Base-by-base conservation (phyloP, 306 rosid genomes). In the Luffa acutangula region DNA sequence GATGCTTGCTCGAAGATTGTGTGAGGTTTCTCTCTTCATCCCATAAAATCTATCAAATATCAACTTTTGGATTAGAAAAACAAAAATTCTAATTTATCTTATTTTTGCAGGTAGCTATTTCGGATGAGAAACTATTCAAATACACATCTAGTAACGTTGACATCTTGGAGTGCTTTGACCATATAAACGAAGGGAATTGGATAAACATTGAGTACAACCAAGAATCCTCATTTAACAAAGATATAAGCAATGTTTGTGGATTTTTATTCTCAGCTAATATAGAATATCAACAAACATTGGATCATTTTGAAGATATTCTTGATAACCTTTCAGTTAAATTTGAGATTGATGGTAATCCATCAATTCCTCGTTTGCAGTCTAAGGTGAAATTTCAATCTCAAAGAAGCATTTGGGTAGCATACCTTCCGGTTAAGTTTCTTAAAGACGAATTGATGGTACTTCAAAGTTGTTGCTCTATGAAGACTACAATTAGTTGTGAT, bases 181-280 rank as follows among this genome's bases (percentile, higher is more conserved):
- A 59, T 20, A 12, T 2, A 2, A 53, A 18, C 0, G 53, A 14
- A 17, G n/a, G 49, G n/a, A 1, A 12, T 2, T 37, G 57, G 36
- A 12, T 4, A 41, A 11, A 79, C 7, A 36, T 65, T 37, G 21
- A 17, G 46, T 54, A 18, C 2, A 20, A n/a, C 3, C 60, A 18
- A 54, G 60, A 54, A 54, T 54, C 18, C 31, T 54, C 31, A 2
- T 3, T 1, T 2, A 25, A 7, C 1, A 21, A n/a, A 15, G 59
- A 79, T 73, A 31, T 7, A 8, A 78, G 46, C 15, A 78, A 79
- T 79, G 25, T 75, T 14, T 65, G 42, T n/a, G 80, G 80, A 33
- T 7, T 81, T 62, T 21, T 25, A 13, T 17, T 75, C 2, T 59
- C 12, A 20, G 42, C 72, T 36, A 14, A 15, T 3, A 65, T 36